A percentile compares a stretch with the other conserved stretches of the same genome.
phyloP scores from a whole-genome alignment of 305 asterid genomes.

The Vinca major region DNA sequence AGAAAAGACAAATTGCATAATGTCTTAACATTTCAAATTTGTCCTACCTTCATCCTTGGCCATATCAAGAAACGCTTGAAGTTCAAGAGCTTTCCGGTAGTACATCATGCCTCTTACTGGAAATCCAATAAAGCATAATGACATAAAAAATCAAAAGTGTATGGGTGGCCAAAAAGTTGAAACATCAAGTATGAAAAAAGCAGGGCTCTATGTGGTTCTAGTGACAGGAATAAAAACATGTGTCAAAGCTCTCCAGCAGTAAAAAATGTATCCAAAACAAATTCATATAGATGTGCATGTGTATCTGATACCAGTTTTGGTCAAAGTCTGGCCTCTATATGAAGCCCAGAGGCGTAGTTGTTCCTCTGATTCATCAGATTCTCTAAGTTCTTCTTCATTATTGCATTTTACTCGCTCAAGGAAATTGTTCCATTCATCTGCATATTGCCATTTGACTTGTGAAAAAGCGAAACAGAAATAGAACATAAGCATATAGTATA shows the following conservation, averaged over 20 bases:
- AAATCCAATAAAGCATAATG: conserved; percentile 8
- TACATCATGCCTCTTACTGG: conserved; percentile 99
- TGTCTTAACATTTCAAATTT: neutral
- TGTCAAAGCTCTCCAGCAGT: neutral
- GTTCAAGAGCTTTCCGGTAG: conserved; percentile 94
- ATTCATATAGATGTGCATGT: too few species aligned
- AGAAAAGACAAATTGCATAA: conserved; percentile 5
- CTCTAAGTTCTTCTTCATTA: conserved; percentile 80
- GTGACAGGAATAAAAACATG: neutral
- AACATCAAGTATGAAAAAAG: neutral
- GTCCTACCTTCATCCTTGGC: conserved; percentile 87
- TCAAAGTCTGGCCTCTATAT: conserved; percentile 92
- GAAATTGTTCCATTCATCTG: conserved; percentile 98
- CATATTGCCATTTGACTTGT: conserved; percentile 10
- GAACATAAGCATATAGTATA: neutral
- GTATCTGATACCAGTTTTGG: conserved; percentile 63
- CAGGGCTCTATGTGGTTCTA: neutral
- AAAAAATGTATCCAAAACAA: neutral
- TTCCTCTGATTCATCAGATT: conserved; percentile 68
- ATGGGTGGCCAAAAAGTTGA: neutral
- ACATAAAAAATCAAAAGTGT: neutral
- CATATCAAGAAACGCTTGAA: conserved; percentile 98
- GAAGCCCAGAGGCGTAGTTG: conserved; percentile 98
- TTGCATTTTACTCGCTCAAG: conserved; percentile 68
- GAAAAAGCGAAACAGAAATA: conserved; percentile 14